Evolutionary conservation across 148 eudicot species (phyloP).

Genomic region (Vaccinium vitisidaea): DNA sequence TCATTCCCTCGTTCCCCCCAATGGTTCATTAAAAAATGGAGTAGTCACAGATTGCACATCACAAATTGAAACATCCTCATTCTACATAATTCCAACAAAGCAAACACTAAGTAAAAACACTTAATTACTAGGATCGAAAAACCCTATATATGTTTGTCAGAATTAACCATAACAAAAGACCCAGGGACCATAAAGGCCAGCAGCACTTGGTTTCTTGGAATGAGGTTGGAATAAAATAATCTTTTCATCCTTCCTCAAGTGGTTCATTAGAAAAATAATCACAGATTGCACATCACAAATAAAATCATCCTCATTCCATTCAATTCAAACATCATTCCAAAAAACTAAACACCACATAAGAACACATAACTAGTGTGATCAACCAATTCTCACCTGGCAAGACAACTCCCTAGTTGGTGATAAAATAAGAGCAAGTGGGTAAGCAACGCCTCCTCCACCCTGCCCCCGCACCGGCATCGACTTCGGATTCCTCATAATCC

Average conservation of each 20-base stretch:
- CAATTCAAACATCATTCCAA: background rate
- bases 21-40: background rate
- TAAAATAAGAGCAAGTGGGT: slow-evolving; percentile 63
- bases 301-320: background rate
- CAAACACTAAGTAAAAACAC: background rate
- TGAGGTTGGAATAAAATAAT: background rate
- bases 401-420: slow-evolving; percentile 86
- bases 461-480: slow-evolving; percentile 1
- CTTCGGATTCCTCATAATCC: slow-evolving; percentile 34
- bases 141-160: slow-evolving; percentile 1
- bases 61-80: background rate
- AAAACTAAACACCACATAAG: background rate
- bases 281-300: background rate
- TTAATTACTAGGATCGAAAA: background rate
- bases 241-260: background rate
- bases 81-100: background rate
- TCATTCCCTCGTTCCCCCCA: background rate
- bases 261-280: background rate
- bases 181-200: background rate
- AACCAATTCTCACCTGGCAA: slow-evolving; percentile 49
- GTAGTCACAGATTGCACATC: background rate
- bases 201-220: background rate
- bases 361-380: background rate
- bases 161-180: slow-evolving; percentile 1
- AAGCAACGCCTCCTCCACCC: slow-evolving; percentile 22